Conservation (phyloP, 306 rosid species). For the Macrotyloma uniflorum region DNA sequence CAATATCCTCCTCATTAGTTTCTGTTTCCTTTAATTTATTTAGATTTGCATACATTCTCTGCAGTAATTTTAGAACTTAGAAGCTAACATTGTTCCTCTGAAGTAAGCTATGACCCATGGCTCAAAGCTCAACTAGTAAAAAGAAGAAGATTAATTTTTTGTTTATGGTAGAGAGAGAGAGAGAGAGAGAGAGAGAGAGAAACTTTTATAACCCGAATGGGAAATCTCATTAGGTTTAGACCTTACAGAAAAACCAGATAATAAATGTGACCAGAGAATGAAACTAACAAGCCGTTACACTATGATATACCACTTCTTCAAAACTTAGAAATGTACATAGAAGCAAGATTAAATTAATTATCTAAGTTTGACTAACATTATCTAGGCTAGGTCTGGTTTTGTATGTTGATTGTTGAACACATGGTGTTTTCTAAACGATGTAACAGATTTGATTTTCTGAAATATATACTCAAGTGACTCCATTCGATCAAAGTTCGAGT, state of each 20-base stretch:
- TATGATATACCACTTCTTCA: constrained; percentile 1
- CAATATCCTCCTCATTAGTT: neutral
- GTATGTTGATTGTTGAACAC: constrained; percentile 11
- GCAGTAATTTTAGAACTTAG: neutral
- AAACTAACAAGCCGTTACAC: neutral
- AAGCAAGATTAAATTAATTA: constrained; percentile 7
- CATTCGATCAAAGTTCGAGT: constrained; percentile 4
- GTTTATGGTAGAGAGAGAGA: neutral
- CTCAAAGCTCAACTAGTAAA: neutral
- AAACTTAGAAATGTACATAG: neutral
- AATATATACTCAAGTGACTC: constrained; percentile 6
- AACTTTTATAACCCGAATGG: neutral
- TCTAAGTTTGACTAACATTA: neutral
- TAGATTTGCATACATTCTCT: neutral
- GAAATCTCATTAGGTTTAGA: neutral
- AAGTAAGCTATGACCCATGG: neutral
- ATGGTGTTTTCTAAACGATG: constrained; percentile 12
- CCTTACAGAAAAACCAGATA: neutral
- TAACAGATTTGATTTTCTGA: constrained; percentile 1
- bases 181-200: neutral
- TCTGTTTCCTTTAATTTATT: neutral
- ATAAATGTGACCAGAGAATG: neutral
- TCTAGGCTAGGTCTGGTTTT: neutral
- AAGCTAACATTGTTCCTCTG: neutral
- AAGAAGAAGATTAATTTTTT: neutral